Percentiles rank a stretch among this genome's conserved stretches.
Conservation (phyloP, 805 yeast genomes). For the Kluyveromyces lactis region DNA sequence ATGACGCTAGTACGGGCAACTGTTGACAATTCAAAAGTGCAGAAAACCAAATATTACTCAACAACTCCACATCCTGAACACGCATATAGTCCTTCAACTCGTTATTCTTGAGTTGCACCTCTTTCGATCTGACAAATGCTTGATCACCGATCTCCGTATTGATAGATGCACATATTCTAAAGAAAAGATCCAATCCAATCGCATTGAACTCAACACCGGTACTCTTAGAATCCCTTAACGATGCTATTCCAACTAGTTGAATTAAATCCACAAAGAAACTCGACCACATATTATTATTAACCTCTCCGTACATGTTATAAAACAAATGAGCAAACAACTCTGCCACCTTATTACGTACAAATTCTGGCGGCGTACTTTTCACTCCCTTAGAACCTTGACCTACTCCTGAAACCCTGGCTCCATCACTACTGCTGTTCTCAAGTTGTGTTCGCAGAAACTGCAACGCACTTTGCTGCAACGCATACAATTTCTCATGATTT, state of each 20-base stretch:
- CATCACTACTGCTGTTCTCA: slow-evolving; percentile 6
- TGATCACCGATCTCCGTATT: slow-evolving; percentile 94
- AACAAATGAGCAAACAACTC: slow-evolving; percentile 28
- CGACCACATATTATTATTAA: slow-evolving; percentile 25
- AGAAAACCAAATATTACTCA: slow-evolving; percentile 62
- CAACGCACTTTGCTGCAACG: slow-evolving; percentile 18
- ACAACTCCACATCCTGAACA: slow-evolving; percentile 56
- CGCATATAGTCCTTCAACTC: slow-evolving; percentile 77
- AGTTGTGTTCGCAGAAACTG: slow-evolving; percentile 19
- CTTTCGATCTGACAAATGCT: slow-evolving; percentile 62
- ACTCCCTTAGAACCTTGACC: no score
- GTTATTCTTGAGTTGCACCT: slow-evolving; percentile 55
- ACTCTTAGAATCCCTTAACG: slow-evolving; percentile 8
- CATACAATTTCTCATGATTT: slow-evolving; percentile 10
- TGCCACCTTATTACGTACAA: slow-evolving; percentile 26
- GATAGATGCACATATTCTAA: slow-evolving; percentile 62
- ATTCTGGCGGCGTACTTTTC: slow-evolving; percentile 17
- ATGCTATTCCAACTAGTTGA: slow-evolving; percentile 16
- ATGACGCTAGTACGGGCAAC: slow-evolving; percentile 20
- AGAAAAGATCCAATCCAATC: slow-evolving; percentile 58
- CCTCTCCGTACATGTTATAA: slow-evolving; percentile 25
- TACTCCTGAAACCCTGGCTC: slow-evolving; percentile 9
- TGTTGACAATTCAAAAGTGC: slow-evolving; percentile 20
- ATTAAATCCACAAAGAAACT: slow-evolving; percentile 26
- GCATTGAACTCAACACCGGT: slow-evolving; percentile 24